Percentiles rank a stretch among this genome's conserved stretches.
These are phyloP conservation scores for Populus tomentosa DNA, from an alignment of 441 rosid species.

Conservation along the genomic window DNA sequence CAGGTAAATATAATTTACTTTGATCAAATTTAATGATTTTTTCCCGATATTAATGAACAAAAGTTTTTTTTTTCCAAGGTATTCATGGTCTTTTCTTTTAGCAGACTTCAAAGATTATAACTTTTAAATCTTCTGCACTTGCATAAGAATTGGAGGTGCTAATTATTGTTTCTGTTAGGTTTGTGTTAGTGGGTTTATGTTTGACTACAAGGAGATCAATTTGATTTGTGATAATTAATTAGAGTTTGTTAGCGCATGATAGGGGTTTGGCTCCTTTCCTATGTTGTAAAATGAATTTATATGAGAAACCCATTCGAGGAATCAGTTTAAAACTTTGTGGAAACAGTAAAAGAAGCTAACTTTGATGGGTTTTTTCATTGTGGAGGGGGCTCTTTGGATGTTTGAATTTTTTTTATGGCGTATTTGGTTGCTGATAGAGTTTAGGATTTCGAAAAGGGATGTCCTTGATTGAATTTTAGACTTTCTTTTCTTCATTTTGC, in stretches of 20 bases:
- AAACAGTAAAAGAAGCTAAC: neutral
- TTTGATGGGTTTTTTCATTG: neutral
- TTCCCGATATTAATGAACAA: neutral
- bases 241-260: neutral
- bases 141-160: neutral
- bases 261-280: neutral
- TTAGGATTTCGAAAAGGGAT: neutral
- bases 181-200: neutral
- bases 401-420: neutral
- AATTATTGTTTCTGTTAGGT: neutral
- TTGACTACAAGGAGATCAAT: neutral
- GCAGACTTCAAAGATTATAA: neutral
- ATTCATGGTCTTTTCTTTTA: neutral
- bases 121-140: neutral
- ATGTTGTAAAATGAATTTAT: neutral
- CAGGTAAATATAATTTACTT: too few species aligned
- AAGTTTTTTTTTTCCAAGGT: neutral
- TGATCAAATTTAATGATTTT: neutral
- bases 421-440: neutral
- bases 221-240: neutral
- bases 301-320: neutral
- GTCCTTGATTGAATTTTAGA: neutral
- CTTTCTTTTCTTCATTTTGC: neutral
- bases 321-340: neutral
- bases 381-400: neutral